These are phyloP conservation scores for Colletotrichum liriopes DNA, from an alignment of 2,329 filamentous ascomycete species.

Conservation along the genomic window DNA sequence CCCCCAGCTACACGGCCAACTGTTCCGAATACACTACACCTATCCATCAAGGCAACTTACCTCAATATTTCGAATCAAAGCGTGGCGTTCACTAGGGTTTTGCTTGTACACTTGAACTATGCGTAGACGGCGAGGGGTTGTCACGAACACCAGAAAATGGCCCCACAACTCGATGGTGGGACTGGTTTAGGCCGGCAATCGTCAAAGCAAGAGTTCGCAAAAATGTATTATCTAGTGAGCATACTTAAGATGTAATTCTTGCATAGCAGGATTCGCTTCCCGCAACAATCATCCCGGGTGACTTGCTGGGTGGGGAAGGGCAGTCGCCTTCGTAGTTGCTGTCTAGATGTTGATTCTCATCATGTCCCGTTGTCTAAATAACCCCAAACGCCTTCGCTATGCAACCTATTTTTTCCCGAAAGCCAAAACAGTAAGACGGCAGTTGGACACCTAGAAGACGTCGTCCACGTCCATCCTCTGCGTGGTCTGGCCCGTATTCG, in stretches of 20 bases:
- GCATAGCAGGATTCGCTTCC: conserved; percentile 18
- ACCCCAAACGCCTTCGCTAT: conserved; percentile 50
- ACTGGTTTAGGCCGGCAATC: conserved; percentile 6
- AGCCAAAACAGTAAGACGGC: conserved; percentile 13
- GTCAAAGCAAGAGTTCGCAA: conserved; percentile 22
- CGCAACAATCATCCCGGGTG: background rate
- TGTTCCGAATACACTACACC: conserved; percentile 25
- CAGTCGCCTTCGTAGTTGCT: background rate
- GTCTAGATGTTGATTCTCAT: background rate
- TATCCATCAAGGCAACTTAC: conserved; percentile 43
- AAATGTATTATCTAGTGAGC: conserved; percentile 43
- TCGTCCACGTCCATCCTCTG: conserved; percentile 67
- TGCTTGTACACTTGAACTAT: conserved; percentile 37
- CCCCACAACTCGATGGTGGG: background rate
- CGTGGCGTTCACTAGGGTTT: conserved; percentile 51
- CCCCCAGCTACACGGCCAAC: background rate
- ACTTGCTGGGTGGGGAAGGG: background rate
- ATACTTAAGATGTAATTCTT: conserved; percentile 42
- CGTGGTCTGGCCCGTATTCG: conserved; percentile 48
- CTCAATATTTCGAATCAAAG: conserved; percentile 50
- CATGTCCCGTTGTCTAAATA: background rate
- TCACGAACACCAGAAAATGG: conserved; percentile 29
- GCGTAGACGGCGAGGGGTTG: conserved; percentile 47
- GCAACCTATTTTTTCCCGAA: conserved; percentile 30
- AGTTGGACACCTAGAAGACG: conserved; percentile 21